Base-by-base conservation (phyloP, 176 grass and related monocot genomes). In the Thinopyrum elongatum region DNA sequence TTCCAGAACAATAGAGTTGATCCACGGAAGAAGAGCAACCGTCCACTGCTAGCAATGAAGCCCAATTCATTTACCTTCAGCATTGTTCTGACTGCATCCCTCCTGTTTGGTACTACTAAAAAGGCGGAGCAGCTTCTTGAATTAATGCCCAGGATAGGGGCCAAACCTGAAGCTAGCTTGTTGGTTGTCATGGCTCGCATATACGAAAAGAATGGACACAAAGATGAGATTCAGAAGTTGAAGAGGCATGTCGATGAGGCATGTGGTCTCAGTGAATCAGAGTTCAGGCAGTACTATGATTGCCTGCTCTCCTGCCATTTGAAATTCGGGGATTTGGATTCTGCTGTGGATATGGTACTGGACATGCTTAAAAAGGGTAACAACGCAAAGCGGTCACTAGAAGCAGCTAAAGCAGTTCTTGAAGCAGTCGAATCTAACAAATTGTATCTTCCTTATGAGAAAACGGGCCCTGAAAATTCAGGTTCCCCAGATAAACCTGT, bases 171-270 rank as follows among this genome's bases (percentile, higher is more conserved):
- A 80, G 82, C 66, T 10, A 87, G 79, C 25, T 80, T 94, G 68
- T 51, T 98, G 70, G 83, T 94, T 90, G 80, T 92, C 27, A 95
- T 98, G 91, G 93, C 93, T 61, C 46, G 65, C 74, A 85, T 95
- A 89, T 95, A 98, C 84, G 93, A 95, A 76, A 95, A 92, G 46
- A 95, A 98, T 87, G 93, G 91, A 15, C 93, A 68, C 74, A 95
- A 84, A 79, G 81, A 94, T 91, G 93, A 95, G 82, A 76, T 98
- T 80, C 87, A 33, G 64, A 98, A 88, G 81, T 78, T 98, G 77
- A 95, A 91, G 84, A 77, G 88, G 86, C 90, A 95, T 95, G 84
- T 98, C 44, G 86, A 94, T 68, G 83, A 92, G 79, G 90, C 84
- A 0, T 80, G 55, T 89, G 91, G 88, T 82, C 86, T 98, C 78